A percentile compares a stretch with the other conserved stretches of the same genome.
Conservation (phyloP, 768 basidiomycete genomes). For the Pleurotus salmoneostramineus region DNA sequence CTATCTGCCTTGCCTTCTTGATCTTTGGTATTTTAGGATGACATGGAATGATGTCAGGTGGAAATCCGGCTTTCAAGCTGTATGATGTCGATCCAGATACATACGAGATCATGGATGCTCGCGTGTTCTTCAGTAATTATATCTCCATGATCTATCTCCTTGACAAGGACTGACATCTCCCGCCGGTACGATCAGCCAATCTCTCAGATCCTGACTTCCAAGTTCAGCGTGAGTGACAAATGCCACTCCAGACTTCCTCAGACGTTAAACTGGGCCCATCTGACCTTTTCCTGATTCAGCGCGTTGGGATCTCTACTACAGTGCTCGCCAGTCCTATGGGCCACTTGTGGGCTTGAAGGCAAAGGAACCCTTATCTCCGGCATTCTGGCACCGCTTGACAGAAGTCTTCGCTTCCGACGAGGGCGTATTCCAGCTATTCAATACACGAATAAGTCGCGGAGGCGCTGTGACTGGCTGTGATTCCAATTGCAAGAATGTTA, state of each 20-base stretch:
- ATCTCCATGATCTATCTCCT: neutral
- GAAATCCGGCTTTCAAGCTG: constrained; percentile 34
- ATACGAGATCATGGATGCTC: constrained; percentile 33
- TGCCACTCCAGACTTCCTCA: neutral
- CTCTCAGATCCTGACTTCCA: constrained; percentile 23
- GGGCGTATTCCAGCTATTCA: constrained; percentile 41
- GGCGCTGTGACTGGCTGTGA: constrained; percentile 27
- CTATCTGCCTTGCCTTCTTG: neutral
- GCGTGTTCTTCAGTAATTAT: constrained; percentile 26
- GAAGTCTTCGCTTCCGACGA: constrained; percentile 47
- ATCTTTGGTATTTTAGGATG: neutral
- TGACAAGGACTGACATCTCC: neutral
- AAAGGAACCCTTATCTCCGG: constrained; percentile 35
- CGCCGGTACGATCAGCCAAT: constrained; percentile 15
- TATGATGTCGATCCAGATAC: constrained; percentile 41
- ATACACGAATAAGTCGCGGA: constrained; percentile 38
- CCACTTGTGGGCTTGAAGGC: constrained; percentile 15
- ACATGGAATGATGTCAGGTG: constrained; percentile 16
- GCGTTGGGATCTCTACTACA: constrained; percentile 30
- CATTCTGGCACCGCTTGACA: constrained; percentile 62
- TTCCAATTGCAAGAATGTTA: constrained; percentile 31
- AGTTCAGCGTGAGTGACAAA: constrained; percentile 11
- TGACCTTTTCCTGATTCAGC: constrained; percentile 13
- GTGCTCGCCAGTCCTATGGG: constrained; percentile 30
- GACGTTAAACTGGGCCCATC: neutral